Percentiles rank a stretch among this genome's conserved stretches.
These are phyloP conservation scores for Zymoseptoria ardabiliae DNA, from an alignment of 2,329 filamentous ascomycete species.

Conservation along the genomic window DNA sequence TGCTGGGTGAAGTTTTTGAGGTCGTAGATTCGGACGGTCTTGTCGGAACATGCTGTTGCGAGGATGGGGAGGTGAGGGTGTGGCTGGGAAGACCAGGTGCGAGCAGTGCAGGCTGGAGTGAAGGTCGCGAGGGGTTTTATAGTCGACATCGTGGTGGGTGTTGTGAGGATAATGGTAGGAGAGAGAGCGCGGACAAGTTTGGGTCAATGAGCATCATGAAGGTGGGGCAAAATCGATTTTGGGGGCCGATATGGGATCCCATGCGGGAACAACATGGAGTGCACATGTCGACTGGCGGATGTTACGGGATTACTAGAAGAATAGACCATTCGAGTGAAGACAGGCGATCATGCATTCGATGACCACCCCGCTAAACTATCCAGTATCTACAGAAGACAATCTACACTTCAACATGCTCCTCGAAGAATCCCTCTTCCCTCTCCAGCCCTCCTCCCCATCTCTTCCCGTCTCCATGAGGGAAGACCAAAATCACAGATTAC, in stretches of 20 bases:
- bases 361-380: neutral
- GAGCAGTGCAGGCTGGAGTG: conserved; percentile 46
- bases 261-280: too few relatives aligned
- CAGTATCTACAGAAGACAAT: neutral
- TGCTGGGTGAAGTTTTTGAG: conserved; percentile 72
- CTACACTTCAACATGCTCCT: neutral
- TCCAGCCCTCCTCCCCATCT: neutral
- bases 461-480: neutral
- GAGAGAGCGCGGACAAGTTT: neutral
- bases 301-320: too few relatives aligned
- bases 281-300: too few relatives aligned
- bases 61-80: conserved; percentile 83
- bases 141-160: conserved; percentile 13
- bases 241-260: neutral
- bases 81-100: conserved; percentile 78
- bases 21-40: conserved; percentile 83
- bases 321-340: too few relatives aligned
- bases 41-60: conserved; percentile 80
- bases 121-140: conserved; percentile 46
- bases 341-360: neutral
- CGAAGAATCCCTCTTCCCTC: neutral
- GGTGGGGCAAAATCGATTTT: neutral
- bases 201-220: neutral
- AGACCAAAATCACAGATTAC: neutral
- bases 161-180: neutral